Percentiles rank a stretch among this genome's conserved stretches.
Evolutionary conservation across 1,284 basidiomycete species (phyloP).

Genomic region (Sutorius eximius): DNA sequence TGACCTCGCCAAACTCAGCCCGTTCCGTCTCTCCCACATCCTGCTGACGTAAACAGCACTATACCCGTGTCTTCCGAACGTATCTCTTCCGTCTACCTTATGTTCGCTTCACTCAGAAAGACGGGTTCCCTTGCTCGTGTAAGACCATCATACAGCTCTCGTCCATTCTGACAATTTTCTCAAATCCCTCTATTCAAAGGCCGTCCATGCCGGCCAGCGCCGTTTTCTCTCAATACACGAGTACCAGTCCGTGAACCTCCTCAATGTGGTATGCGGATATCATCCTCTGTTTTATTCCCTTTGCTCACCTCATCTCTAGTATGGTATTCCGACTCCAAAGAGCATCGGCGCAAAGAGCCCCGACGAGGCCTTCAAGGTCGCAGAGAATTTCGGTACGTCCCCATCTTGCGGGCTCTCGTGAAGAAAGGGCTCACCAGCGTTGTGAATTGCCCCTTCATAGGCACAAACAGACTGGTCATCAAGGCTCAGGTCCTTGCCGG

Average conservation of each 20-base stretch:
- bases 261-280: constrained; percentile 75
- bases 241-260: constrained; percentile 93
- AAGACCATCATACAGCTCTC: constrained; percentile 31
- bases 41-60: constrained; percentile 26
- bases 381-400: constrained; percentile 78
- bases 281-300: neutral
- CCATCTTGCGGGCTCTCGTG: neutral
- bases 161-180: neutral
- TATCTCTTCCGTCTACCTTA: constrained; percentile 34
- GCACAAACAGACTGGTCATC: constrained; percentile 79
- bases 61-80: constrained; percentile 4
- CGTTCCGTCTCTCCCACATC: neutral
- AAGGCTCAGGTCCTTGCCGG: constrained; percentile 99
- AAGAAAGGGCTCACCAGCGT: neutral
- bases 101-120: constrained; percentile 66
- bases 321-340: constrained; percentile 95
- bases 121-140: constrained; percentile 61
- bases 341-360: constrained; percentile 86
- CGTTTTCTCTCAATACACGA: constrained; percentile 98
- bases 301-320: constrained; percentile 49
- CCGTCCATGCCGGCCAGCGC: constrained; percentile 77
- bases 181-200: constrained; percentile 36
- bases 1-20: constrained; percentile 14
- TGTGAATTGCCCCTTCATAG: constrained; percentile 38
- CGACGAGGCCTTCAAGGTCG: constrained; percentile 88